A percentile compares a stretch with the other conserved stretches of the same genome.
These are phyloP conservation scores for Chenopodium album DNA, from an alignment of 148 eudicot genomes.

Conservation along the genomic window DNA sequence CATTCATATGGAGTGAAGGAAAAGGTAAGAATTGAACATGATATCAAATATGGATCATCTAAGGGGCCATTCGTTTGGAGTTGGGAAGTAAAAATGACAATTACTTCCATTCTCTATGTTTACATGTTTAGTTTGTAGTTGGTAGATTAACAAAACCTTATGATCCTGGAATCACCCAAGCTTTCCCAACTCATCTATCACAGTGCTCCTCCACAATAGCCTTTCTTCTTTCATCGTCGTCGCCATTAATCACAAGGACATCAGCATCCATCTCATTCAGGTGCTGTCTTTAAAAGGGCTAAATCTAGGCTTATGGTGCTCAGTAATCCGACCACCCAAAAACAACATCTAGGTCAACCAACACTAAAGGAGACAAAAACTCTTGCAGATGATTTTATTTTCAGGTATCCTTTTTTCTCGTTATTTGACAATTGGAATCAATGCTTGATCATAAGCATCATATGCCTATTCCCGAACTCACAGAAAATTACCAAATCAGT, in stretches of 20 bases:
- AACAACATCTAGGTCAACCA: background rate
- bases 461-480: background rate
- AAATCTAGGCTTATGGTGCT: background rate
- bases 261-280: background rate
- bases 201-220: no score
- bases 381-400: background rate
- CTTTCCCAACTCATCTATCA: no score
- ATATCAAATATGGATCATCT: no score
- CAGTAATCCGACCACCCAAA: background rate
- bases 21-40: background rate
- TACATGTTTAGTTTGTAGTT: no score
- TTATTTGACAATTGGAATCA: background rate
- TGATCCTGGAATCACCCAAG: no score
- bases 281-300: background rate
- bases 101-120: background rate
- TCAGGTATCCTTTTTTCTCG: background rate
- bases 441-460: background rate
- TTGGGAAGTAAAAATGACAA: background rate
- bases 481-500: background rate
- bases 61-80: background rate
- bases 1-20: background rate
- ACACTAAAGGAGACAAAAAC: background rate
- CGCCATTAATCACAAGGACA: no score
- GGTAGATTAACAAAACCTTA: no score
- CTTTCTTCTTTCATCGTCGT: no score